These are phyloP conservation scores for Xylariaceae sp. DNA, from an alignment of 2,329 filamentous ascomycete genomes.

Conservation along the genomic window DNA sequence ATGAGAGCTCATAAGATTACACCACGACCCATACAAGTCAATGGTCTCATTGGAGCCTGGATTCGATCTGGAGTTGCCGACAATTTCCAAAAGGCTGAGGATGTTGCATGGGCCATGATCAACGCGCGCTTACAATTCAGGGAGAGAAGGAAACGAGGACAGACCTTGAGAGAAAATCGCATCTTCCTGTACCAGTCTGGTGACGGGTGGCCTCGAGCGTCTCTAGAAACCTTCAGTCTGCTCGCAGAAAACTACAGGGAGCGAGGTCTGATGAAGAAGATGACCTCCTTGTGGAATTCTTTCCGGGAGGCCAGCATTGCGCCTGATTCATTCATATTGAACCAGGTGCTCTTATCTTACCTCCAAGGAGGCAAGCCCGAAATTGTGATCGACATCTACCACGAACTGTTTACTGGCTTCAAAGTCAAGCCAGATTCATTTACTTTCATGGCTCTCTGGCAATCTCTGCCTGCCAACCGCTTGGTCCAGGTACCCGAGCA, in stretches of 20 bases:
- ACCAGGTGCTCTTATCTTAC: conserved; percentile 66
- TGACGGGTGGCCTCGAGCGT: conserved; percentile 52
- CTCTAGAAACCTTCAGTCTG: conserved; percentile 71
- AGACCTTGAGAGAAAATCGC: conserved; percentile 24
- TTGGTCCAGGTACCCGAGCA: conserved; percentile 34
- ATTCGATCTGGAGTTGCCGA: conserved; percentile 55
- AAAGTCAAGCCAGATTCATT: conserved; percentile 57
- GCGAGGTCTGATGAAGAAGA: conserved; percentile 51
- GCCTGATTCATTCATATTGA: conserved; percentile 71
- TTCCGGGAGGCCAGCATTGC: conserved; percentile 59
- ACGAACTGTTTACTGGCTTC: conserved; percentile 44
- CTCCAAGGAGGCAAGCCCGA: conserved; percentile 53
- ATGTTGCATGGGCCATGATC: conserved; percentile 73
- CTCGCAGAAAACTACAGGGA: conserved; percentile 67
- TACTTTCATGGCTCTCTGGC: conserved; percentile 66
- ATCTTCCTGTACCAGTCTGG: conserved; percentile 28
- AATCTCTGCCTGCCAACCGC: conserved; percentile 49
- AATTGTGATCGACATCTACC: conserved; percentile 53
- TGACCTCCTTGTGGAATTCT: conserved; percentile 57
- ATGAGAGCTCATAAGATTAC: conserved; percentile 66
- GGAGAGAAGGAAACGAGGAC: conserved; percentile 39
- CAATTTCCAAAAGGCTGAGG: conserved; percentile 57
- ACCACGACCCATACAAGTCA: conserved; percentile 70
- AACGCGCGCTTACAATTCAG: conserved; percentile 60
- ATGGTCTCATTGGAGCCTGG: conserved; percentile 76